Conservation (phyloP, 257 asterid genomes). For the Euphrasia confusa region DNA sequence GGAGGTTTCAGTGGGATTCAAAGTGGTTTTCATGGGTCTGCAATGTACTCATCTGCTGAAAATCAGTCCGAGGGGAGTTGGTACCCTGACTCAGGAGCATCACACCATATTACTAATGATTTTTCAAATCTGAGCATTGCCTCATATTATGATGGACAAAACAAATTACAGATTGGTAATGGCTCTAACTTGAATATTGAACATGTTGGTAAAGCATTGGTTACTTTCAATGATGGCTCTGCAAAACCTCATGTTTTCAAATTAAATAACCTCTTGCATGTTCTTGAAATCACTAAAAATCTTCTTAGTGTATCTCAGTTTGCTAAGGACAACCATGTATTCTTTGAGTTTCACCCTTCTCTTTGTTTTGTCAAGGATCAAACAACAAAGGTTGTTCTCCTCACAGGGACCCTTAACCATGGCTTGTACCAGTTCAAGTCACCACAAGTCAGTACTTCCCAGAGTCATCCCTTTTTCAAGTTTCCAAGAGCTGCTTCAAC, state of each 20-base stretch:
- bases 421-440: too few relatives aligned
- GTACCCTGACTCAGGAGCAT: background rate
- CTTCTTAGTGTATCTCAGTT: background rate
- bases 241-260: too few relatives aligned
- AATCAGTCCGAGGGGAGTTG: background rate
- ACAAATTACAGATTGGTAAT: too few relatives aligned
- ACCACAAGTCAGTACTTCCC: background rate
- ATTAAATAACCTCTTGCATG: background rate
- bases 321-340: too few relatives aligned
- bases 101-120: background rate
- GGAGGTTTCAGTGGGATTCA: too few relatives aligned
- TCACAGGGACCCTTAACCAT: background rate
- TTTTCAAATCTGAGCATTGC: background rate
- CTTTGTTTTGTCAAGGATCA: background rate
- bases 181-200: too few relatives aligned
- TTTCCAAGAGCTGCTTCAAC: too few relatives aligned
- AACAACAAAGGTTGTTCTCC: background rate
- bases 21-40: too few relatives aligned
- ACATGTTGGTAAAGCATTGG: background rate
- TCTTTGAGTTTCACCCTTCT: background rate
- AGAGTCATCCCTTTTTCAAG: background rate
- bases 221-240: too few relatives aligned
- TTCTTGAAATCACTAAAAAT: background rate
- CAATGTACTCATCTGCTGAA: too few relatives aligned
- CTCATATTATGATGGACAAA: background rate